Evolutionary conservation across 75 land plant genomes (phyloP).

Genomic region (Azolla pinnata): DNA sequence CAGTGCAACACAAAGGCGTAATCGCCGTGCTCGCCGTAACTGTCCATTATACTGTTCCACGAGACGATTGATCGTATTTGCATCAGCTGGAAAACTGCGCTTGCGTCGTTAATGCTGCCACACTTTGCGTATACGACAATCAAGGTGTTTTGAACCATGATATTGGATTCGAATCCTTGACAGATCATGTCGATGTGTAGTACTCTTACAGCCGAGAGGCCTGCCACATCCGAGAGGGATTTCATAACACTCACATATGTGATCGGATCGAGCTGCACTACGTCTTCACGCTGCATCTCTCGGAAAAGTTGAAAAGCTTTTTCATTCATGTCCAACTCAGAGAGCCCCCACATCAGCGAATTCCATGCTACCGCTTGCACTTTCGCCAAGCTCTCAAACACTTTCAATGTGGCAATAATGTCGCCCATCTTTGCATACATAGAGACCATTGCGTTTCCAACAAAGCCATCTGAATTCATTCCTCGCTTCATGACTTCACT

Average conservation of each 20-base stretch:
- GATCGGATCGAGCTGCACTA: no score
- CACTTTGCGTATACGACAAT: no score
- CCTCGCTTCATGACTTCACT: conserved; percentile 41
- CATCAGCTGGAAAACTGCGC: no score
- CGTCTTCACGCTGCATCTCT: no score
- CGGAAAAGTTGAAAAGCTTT: no score
- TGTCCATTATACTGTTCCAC: not conserved
- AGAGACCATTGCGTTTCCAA: conserved; percentile 48
- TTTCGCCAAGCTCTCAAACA: conserved; percentile 29
- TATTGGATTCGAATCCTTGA: no score
- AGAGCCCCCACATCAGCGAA: conserved; percentile 56
- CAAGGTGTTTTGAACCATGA: no score
- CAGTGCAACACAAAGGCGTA: not conserved
- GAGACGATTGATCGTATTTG: not conserved
- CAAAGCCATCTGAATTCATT: conserved; percentile 22
- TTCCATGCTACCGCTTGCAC: conserved; percentile 52
- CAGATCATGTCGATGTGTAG: no score
- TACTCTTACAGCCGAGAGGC: no score
- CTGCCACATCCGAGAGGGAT: no score
- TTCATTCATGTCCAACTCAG: conserved; percentile 45
- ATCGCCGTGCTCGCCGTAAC: not conserved
- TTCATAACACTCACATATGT: no score
- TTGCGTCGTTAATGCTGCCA: no score
- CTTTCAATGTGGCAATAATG: conserved; percentile 25
- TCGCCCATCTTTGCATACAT: conserved; percentile 68